phyloP scores from a whole-genome alignment of 106 monocot genomes.

The Allium fistulosum region DNA sequence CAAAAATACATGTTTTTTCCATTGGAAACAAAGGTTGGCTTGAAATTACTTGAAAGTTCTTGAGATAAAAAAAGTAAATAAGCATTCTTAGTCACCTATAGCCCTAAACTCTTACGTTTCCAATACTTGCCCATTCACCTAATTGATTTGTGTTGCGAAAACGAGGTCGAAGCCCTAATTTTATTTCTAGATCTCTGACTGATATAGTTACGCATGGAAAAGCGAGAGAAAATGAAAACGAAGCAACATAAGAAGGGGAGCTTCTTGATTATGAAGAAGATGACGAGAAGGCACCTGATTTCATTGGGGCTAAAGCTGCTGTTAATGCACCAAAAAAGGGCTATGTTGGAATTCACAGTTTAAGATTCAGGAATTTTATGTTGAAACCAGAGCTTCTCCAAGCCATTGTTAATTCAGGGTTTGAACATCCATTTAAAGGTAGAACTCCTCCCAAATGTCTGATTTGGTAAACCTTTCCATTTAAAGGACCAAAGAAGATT shows the following conservation, averaged over 20 bases:
- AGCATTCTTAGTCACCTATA: too few relatives aligned
- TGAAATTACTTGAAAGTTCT: too few relatives aligned
- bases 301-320: constrained; percentile 40
- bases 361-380: constrained; percentile 94
- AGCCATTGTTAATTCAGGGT: constrained; percentile 96
- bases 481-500: constrained; percentile 62
- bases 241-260: constrained; percentile 74
- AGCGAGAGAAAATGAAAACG: constrained; percentile 66
- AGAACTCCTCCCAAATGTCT: constrained; percentile 51
- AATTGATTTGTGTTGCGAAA: too few relatives aligned
- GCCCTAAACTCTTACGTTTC: too few relatives aligned
- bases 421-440: constrained; percentile 99
- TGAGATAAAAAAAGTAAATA: too few relatives aligned
- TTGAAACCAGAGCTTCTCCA: constrained; percentile 94
- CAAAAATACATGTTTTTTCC: too few relatives aligned
- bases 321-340: constrained; percentile 79
- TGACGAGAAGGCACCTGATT: constrained; percentile 67
- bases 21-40: too few relatives aligned
- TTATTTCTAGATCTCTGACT: too few relatives aligned
- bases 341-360: constrained; percentile 96
- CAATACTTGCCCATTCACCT: too few relatives aligned
- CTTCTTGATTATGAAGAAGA: constrained; percentile 95
- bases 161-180: too few relatives aligned
- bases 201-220: constrained; percentile 54
- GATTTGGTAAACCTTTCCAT: constrained; percentile 67